Evolutionary conservation across 2,329 filamentous ascomycete genomes (phyloP).

Genomic region (Microdochium trichocladiopsis): DNA sequence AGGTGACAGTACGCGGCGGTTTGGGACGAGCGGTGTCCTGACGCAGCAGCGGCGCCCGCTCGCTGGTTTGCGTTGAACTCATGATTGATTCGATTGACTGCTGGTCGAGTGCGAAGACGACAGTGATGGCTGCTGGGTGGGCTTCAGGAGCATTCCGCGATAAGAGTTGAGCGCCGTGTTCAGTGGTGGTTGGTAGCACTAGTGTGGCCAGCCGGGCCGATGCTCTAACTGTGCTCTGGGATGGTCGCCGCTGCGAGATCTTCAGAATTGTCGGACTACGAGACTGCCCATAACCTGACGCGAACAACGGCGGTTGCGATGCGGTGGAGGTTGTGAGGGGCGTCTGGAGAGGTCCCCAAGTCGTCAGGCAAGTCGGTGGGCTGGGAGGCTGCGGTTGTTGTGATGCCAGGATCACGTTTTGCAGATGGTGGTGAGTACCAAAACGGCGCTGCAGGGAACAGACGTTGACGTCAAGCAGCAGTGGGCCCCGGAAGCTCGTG

Average conservation of each 20-base stretch:
- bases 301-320: background rate
- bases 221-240: background rate
- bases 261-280: background rate
- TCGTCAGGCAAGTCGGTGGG: too few species aligned
- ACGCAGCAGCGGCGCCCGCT: conserved; percentile 22
- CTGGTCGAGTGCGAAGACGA: background rate
- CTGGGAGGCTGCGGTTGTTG: background rate
- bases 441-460: background rate
- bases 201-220: too few species aligned
- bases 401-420: background rate
- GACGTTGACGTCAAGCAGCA: background rate
- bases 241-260: background rate
- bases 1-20: conserved; percentile 62
- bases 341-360: background rate
- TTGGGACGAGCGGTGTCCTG: conserved; percentile 29
- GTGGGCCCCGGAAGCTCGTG: background rate
- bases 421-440: background rate
- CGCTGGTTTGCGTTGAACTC: conserved; percentile 7
- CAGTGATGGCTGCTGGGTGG: too few species aligned
- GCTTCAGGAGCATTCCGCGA: too few species aligned
- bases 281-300: background rate
- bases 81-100: background rate
- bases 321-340: background rate
- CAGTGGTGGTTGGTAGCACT: too few species aligned
- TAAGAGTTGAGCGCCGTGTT: too few species aligned